Percentiles rank a stretch among this genome's conserved stretches.
Evolutionary conservation across 2,329 filamentous ascomycete genomes (phyloP).

Genomic region (Botrytis paeoniae): DNA sequence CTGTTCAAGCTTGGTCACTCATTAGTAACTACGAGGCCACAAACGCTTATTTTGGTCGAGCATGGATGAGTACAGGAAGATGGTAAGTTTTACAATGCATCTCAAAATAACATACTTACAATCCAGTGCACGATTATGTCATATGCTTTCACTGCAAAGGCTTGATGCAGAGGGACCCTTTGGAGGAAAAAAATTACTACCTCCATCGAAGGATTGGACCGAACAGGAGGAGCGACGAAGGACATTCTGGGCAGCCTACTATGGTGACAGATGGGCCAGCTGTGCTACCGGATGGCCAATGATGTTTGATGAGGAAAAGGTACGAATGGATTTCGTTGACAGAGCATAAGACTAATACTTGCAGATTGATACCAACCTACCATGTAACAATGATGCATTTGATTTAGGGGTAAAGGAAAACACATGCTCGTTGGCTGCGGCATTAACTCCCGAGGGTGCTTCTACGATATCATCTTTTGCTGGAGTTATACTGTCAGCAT

Average conservation of each 20-base stretch:
- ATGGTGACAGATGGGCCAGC: slow-evolving; percentile 78
- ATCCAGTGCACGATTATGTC: slow-evolving; percentile 56
- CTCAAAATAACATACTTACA: neutral
- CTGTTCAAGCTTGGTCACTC: slow-evolving; percentile 78
- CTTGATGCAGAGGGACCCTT: slow-evolving; percentile 64
- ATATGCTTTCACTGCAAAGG: slow-evolving; percentile 83
- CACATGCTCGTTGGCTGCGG: slow-evolving; percentile 61
- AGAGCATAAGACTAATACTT: slow-evolving; percentile 13
- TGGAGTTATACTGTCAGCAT: slow-evolving; percentile 69
- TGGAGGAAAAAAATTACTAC: slow-evolving; percentile 66
- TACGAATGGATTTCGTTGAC: slow-evolving; percentile 9
- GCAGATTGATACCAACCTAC: slow-evolving; percentile 65
- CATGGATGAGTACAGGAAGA: slow-evolving; percentile 76
- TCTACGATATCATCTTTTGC: slow-evolving; percentile 67
- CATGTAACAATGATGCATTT: slow-evolving; percentile 75
- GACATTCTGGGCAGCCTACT: slow-evolving; percentile 83
- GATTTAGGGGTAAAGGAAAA: slow-evolving; percentile 60
- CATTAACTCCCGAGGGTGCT: slow-evolving; percentile 50
- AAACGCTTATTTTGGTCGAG: slow-evolving; percentile 78
- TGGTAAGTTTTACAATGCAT: slow-evolving; percentile 36
- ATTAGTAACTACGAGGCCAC: slow-evolving; percentile 79
- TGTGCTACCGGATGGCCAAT: slow-evolving; percentile 91
- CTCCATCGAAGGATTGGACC: slow-evolving; percentile 73
- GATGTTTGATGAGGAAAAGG: slow-evolving; percentile 69
- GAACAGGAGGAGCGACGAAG: slow-evolving; percentile 79